Percentiles rank a stretch among this genome's conserved stretches.
These are phyloP conservation scores for Globisporangium cylindrosporum DNA, from an alignment of 352 stramenopile genomes.

Conservation along the genomic window DNA sequence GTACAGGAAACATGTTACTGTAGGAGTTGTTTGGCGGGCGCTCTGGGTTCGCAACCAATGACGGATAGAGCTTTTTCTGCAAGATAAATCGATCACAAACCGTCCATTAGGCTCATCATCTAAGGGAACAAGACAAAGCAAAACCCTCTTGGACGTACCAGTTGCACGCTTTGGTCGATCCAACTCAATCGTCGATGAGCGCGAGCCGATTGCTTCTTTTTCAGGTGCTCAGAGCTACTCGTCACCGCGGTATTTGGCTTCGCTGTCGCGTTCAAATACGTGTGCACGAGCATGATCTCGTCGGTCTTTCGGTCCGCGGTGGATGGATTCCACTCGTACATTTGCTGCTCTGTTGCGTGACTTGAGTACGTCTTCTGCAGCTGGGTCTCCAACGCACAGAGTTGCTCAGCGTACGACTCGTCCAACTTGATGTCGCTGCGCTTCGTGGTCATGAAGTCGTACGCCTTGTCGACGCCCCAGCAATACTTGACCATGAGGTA, in stretches of 20 bases:
- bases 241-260: constrained; percentile 14
- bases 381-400: constrained; percentile 63
- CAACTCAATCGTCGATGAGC: constrained; percentile 43
- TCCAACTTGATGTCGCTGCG: constrained; percentile 83
- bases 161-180: constrained; percentile 65
- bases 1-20: constrained; percentile 67
- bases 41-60: constrained; percentile 55
- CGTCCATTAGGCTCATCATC: not conserved
- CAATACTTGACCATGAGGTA: constrained; percentile 93
- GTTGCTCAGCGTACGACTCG: constrained; percentile 73
- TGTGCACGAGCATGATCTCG: constrained; percentile 76
- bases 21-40: constrained; percentile 76
- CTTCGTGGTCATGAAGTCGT: constrained; percentile 89
- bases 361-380: constrained; percentile 44
- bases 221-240: constrained; percentile 13
- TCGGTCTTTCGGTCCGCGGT: constrained; percentile 46
- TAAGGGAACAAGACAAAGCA: not conserved
- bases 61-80: constrained; percentile 57
- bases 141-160: constrained; percentile 33
- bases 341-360: constrained; percentile 52
- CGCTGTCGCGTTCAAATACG: constrained; percentile 58
- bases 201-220: constrained; percentile 22
- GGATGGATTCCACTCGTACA: constrained; percentile 68
- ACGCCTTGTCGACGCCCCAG: constrained; percentile 91
- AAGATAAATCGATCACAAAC: not conserved